phyloP scores from a whole-genome alignment of 2,329 filamentous ascomycete genomes.

The Fusarium dlaminii region DNA sequence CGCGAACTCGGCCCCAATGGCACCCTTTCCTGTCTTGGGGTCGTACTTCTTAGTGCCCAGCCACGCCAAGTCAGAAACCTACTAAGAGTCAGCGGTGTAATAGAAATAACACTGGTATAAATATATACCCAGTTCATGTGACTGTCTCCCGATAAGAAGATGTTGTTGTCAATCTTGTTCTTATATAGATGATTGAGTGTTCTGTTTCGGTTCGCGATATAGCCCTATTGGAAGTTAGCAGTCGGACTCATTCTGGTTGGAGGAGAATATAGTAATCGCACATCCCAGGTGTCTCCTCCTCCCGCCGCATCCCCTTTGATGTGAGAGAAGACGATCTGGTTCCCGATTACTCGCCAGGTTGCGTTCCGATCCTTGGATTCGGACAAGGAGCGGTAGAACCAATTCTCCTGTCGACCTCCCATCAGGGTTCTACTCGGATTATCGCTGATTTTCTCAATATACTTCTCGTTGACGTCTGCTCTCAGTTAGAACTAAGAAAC shows the following conservation, averaged over 20 bases:
- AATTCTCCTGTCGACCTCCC: neutral
- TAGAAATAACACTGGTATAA: neutral
- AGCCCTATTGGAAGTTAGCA: neutral
- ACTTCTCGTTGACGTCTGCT: neutral
- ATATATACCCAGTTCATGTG: neutral
- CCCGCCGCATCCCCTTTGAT: neutral
- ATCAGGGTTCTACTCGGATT: neutral
- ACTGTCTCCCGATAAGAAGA: neutral
- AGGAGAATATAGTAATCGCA: neutral
- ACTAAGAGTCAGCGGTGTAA: neutral
- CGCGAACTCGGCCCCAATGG: neutral
- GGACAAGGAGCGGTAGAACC: slow-evolving; percentile 1
- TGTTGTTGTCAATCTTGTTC: neutral
- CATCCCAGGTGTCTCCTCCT: neutral
- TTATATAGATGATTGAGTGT: neutral
- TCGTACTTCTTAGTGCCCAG: neutral
- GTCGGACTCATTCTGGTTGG: rapidly evolving
- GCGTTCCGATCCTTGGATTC: neutral
- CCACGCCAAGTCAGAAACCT: neutral
- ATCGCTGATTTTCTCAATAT: neutral
- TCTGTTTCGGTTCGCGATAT: neutral
- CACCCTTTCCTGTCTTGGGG: neutral
- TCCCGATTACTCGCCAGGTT: neutral
- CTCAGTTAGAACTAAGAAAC: rapidly evolving
- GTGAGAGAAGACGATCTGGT: neutral